A percentile compares a stretch with the other conserved stretches of the same genome.
phyloP scores from a whole-genome alignment of 345 rosid species.

The Corymbia maculata region DNA sequence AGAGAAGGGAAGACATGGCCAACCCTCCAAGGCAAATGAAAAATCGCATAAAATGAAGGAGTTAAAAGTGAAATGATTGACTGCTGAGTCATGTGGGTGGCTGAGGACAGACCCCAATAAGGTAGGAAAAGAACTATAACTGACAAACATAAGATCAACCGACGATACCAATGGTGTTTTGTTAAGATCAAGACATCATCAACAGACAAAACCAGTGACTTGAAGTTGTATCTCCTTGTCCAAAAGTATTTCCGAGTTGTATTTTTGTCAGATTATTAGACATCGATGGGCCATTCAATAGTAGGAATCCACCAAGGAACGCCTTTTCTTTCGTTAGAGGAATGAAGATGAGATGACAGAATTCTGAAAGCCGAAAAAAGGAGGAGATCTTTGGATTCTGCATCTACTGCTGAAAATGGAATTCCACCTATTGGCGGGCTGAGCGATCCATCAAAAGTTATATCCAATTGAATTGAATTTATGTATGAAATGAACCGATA shows the following conservation, averaged over 20 bases:
- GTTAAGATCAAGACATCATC: background rate
- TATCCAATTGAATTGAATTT: background rate
- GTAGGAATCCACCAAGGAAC: background rate
- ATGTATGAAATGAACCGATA: background rate
- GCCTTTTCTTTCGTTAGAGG: background rate
- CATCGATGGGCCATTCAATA: background rate
- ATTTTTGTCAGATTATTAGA: background rate
- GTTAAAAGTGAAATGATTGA: background rate
- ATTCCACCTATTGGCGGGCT: background rate
- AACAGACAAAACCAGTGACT: background rate
- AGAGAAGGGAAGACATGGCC: background rate
- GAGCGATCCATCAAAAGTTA: background rate
- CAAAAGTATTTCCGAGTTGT: background rate
- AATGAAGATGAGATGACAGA: background rate
- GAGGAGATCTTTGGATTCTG: background rate
- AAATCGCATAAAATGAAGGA: background rate
- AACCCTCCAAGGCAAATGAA: background rate
- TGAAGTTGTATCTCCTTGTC: background rate
- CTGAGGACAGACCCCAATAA: background rate
- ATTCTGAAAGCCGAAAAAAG: background rate
- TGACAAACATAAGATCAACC: background rate
- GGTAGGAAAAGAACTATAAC: background rate
- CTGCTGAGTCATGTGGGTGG: background rate
- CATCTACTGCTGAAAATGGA: background rate
- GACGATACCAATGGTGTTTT: background rate